Conservation (phyloP, 1,139 yeast species). For the Candida dubliniensis region DNA sequence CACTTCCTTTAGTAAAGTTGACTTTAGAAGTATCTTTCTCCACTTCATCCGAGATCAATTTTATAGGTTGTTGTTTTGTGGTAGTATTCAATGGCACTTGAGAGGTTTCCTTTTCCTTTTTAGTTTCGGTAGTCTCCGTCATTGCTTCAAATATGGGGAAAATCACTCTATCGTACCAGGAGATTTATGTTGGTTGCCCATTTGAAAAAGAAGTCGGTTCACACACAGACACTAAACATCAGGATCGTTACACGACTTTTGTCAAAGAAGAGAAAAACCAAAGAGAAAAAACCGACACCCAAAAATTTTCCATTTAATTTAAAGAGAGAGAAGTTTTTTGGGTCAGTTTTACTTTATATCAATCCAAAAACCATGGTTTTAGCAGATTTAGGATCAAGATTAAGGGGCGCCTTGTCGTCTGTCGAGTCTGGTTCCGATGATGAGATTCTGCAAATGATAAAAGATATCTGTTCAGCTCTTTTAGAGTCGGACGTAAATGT, state of each 20-base stretch:
- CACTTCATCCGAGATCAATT: slow-evolving; percentile 26
- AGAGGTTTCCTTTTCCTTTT: too few species aligned
- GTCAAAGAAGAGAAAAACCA: not conserved
- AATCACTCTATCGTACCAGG: too few species aligned
- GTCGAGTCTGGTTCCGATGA: slow-evolving; percentile 47
- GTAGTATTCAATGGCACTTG: not conserved
- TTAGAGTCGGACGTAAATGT: slow-evolving; percentile 92
- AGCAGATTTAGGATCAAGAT: slow-evolving; percentile 89
- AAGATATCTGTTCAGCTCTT: slow-evolving; percentile 86
- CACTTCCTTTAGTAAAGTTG: slow-evolving; percentile 56
- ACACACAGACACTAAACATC: too few species aligned
- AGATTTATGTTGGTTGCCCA: too few species aligned
- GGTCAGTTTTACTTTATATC: too few species aligned
- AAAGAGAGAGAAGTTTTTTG: not conserved
- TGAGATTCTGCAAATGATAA: slow-evolving; percentile 58
- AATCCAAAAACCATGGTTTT: slow-evolving; percentile 67
- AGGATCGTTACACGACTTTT: not conserved
- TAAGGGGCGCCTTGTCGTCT: slow-evolving; percentile 70
- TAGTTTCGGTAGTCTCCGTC: too few species aligned
- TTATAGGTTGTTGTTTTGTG: not conserved
- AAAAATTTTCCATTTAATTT: not conserved
- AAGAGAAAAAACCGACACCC: not conserved
- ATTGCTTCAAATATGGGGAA: too few species aligned
- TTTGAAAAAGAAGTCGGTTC: too few species aligned
- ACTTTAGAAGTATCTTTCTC: slow-evolving; percentile 48